These are phyloP conservation scores for Volvariella surrecta DNA, from an alignment of 1,284 basidiomycete genomes.

Conservation along the genomic window DNA sequence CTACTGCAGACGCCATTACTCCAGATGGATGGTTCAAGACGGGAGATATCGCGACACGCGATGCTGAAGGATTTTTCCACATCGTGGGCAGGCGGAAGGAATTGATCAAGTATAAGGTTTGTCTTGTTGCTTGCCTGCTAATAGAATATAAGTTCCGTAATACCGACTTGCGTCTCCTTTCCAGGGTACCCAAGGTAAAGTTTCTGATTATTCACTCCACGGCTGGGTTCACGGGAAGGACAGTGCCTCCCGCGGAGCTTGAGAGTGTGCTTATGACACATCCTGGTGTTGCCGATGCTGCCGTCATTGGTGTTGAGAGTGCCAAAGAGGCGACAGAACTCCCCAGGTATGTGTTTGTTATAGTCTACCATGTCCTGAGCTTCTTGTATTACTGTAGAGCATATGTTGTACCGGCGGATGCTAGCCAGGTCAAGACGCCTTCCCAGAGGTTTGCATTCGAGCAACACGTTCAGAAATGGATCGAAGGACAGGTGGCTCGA, in stretches of 20 bases:
- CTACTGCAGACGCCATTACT: slow-evolving; percentile 62
- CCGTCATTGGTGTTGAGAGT: slow-evolving; percentile 64
- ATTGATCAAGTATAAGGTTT: slow-evolving; percentile 74
- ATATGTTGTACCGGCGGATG: slow-evolving; percentile 54
- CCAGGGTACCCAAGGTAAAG: slow-evolving; percentile 53
- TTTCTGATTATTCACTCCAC: not conserved
- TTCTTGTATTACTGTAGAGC: slow-evolving; percentile 32
- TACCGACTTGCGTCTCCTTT: slow-evolving; percentile 1
- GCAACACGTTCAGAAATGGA: slow-evolving; percentile 51
- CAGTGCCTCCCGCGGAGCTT: slow-evolving; percentile 79
- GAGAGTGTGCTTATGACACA: slow-evolving; percentile 69
- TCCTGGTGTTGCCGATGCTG: slow-evolving; percentile 62
- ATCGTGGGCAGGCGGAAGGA: slow-evolving; percentile 74
- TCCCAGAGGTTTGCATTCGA: slow-evolving; percentile 33
- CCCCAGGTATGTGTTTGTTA: slow-evolving; percentile 40
- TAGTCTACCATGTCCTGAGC: not conserved
- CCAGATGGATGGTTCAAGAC: slow-evolving; percentile 79
- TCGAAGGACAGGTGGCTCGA: slow-evolving; percentile 47
- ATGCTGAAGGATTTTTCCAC: slow-evolving; percentile 55
- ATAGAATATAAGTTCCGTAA: not conserved
- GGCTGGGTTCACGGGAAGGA: not conserved
- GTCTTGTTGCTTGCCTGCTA: not conserved
- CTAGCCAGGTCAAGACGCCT: slow-evolving; percentile 25
- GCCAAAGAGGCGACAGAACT: slow-evolving; percentile 65
- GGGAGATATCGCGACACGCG: slow-evolving; percentile 63